Evolutionary conservation across 2,329 filamentous ascomycete genomes (phyloP), one percentile per base, ranked within the genome.

Genomic region (Seiridium cupressi): DNA sequence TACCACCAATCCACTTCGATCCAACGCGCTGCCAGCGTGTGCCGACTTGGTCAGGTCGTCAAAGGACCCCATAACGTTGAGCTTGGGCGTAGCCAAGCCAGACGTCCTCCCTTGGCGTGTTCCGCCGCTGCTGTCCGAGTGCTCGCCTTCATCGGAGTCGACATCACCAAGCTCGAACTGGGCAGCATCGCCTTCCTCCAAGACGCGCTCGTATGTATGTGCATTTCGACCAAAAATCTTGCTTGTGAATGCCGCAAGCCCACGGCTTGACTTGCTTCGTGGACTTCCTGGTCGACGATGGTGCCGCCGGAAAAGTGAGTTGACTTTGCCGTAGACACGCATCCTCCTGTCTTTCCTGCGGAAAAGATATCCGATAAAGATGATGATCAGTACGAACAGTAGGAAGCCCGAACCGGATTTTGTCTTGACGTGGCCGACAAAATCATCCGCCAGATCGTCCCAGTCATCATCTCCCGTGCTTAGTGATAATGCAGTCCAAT

Each of bases 161-260:
- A 86, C 76, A 13, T 87, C 87, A 35, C 84, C 86, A 2, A 97
- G 83, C 71, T 97, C 93, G 70, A 96, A 94, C 47, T 92, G 89
- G 58, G 84, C 78, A 9, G 78, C 77, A n/a, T 86, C 84, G 10
- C 90, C 93, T 66, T 93, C 90, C 75, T 97, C 93, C 56, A 96
- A 77, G 3, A 97, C 89, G 36, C 92, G 88, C 71, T 97, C 93
- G 70, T 97, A 97, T 3, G 84, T 79, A 6, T 79, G 71, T 0
- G 78, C 75, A 55, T 73, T 76, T 4, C 84, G 82, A 11, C 83
- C 84, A 63, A 96, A 90, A 4, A 95, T 74, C 70, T 90, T 91
- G 63, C 82, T 82, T 6, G 82, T 81, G 67, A 84, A 70, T 1
- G 69, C 70, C 26, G 83, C 80, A 60, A 86, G 76, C 5, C 81